phyloP scores from a whole-genome alignment of 2,329 filamentous ascomycete species.

The Paecilomyces variotii region DNA sequence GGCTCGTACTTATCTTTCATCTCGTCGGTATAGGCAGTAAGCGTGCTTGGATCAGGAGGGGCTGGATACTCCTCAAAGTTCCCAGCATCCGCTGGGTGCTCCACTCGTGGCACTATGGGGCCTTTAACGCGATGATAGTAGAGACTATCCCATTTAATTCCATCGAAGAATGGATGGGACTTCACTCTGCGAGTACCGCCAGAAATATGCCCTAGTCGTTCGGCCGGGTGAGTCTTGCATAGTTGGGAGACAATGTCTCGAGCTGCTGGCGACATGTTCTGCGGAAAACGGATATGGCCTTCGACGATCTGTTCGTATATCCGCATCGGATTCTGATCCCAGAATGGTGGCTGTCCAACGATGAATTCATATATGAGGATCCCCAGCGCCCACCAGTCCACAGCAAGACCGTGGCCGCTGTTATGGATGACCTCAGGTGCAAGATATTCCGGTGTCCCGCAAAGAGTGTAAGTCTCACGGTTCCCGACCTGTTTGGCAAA shows the following conservation, averaged over 20 bases:
- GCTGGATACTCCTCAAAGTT: constrained; percentile 61
- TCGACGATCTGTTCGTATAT: constrained; percentile 62
- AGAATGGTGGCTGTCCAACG: constrained; percentile 60
- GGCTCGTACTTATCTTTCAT: constrained; percentile 53
- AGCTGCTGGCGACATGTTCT: constrained; percentile 50
- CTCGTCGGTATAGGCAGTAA: constrained; percentile 51
- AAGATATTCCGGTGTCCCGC: constrained; percentile 60
- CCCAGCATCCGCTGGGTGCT: constrained; percentile 52
- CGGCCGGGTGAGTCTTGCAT: constrained; percentile 56
- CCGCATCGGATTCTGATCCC: constrained; percentile 62
- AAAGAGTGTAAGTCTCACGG: constrained; percentile 57
- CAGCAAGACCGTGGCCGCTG: constrained; percentile 55
- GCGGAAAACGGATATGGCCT: constrained; percentile 54
- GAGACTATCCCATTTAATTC: constrained; percentile 55
- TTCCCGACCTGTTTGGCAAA: constrained; percentile 56
- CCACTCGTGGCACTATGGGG: constrained; percentile 55
- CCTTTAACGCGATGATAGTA: constrained; percentile 53
- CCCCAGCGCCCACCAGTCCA: constrained; percentile 63
- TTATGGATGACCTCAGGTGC: constrained; percentile 61
- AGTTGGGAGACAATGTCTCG: constrained; percentile 54
- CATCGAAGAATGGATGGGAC: constrained; percentile 53
- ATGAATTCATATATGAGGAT: constrained; percentile 62
- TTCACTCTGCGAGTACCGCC: constrained; percentile 54
- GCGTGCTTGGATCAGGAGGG: constrained; percentile 43
- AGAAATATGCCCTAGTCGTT: constrained; percentile 55